Evolutionary conservation across 2,329 filamentous ascomycete genomes (phyloP).

Genomic region (Macrophomina tecta): DNA sequence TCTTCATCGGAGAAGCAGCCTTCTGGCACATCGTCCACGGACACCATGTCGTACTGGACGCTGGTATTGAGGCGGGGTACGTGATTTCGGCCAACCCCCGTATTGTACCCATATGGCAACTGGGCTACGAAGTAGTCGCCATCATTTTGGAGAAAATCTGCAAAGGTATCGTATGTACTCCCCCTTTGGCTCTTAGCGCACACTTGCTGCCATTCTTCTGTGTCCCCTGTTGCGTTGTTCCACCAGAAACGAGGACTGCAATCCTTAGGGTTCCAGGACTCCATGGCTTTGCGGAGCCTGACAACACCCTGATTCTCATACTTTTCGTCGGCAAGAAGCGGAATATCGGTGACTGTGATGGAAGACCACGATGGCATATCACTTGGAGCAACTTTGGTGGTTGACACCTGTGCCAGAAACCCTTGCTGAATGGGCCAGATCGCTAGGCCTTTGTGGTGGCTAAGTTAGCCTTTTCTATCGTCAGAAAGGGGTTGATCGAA

Average conservation of each 20-base stretch:
- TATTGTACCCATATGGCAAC: not conserved
- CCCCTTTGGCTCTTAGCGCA: not conserved
- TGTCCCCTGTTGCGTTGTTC: not conserved
- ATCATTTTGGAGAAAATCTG: not conserved
- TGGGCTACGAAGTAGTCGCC: not conserved
- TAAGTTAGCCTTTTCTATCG: not conserved
- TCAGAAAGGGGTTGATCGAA: too few species aligned
- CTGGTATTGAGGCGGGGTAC: slow-evolving; percentile 6
- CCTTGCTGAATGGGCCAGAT: slow-evolving; percentile 11
- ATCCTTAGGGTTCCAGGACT: not conserved
- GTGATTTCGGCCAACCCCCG: not conserved
- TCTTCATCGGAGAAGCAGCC: not conserved
- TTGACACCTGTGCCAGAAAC: not conserved
- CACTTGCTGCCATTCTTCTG: not conserved
- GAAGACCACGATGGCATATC: not conserved
- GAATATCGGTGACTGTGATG: not conserved
- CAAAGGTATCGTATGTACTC: not conserved
- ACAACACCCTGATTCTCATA: not conserved
- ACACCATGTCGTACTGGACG: not conserved
- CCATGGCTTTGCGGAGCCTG: not conserved
- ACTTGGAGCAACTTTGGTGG: not conserved
- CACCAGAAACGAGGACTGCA: slow-evolving; percentile 1
- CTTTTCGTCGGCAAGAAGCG: not conserved
- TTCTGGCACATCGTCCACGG: not conserved
- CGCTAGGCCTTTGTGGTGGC: not conserved